phyloP scores from a whole-genome alignment of 306 rosid genomes.

The Leucaena leucocephala region DNA sequence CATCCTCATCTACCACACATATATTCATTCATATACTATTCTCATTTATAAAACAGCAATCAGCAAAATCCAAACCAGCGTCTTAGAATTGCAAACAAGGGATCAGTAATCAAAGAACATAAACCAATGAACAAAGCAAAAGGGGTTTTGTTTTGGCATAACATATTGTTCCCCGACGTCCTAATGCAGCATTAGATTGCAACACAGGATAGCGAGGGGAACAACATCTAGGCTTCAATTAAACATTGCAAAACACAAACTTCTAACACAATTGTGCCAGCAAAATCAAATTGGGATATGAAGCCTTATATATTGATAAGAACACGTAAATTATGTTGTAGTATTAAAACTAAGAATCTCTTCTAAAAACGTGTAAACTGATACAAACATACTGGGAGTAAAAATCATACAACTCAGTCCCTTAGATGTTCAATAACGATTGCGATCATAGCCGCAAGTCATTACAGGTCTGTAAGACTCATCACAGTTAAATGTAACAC shows the following conservation, averaged over 20 bases:
- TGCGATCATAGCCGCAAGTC: conserved; percentile 89
- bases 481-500: conserved; percentile 47
- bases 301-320: conserved; percentile 33
- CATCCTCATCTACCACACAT: conserved; percentile 40
- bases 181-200: conserved; percentile 45
- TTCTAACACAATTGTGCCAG: conserved; percentile 6
- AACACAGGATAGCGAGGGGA: conserved; percentile 81
- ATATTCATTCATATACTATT: neutral
- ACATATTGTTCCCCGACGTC: conserved; percentile 81
- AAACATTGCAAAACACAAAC: conserved; percentile 30
- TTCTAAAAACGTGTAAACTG: neutral
- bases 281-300: neutral
- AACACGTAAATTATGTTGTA: neutral
- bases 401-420: conserved; percentile 60
- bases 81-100: neutral
- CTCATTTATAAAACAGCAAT: neutral
- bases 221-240: conserved; percentile 53
- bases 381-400: neutral
- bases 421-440: conserved; percentile 79
- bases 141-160: neutral
- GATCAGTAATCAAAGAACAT: neutral
- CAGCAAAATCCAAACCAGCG: neutral
- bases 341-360: neutral
- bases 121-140: neutral
- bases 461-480: conserved; percentile 91